Percentiles rank a stretch among this genome's conserved stretches.
Evolutionary conservation across 495 filamentous ascomycete genomes (phyloP).

Genomic region (Geoglossum glabrum): DNA sequence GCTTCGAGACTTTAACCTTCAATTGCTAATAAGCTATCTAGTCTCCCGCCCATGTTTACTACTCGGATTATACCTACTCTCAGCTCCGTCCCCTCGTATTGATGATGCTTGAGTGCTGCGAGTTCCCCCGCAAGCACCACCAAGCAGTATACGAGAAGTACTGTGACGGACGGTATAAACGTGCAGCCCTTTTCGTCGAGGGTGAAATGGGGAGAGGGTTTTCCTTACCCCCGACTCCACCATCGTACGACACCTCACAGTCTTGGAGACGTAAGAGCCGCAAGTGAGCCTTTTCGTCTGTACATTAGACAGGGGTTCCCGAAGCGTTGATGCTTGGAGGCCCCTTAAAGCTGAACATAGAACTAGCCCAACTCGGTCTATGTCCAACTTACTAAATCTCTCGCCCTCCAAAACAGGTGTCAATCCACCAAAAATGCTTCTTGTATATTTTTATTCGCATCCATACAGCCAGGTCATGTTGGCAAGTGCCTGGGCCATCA

Average conservation of each 20-base stretch:
- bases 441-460: background rate
- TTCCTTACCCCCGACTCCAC: conserved; percentile 11
- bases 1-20: background rate
- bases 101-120: conserved; percentile 71
- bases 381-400: background rate
- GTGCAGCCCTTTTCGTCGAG: conserved; percentile 60
- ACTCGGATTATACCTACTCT: conserved; percentile 73
- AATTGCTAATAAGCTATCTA: conserved; percentile 14
- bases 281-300: background rate
- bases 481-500: background rate
- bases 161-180: conserved; percentile 59
- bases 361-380: background rate
- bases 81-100: conserved; percentile 62
- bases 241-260: background rate
- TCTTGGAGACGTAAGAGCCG: background rate
- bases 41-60: conserved; percentile 69
- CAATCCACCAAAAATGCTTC: background rate
- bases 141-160: conserved; percentile 81
- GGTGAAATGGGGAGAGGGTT: conserved; percentile 41
- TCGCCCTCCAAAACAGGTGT: background rate
- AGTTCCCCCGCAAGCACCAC: conserved; percentile 63
- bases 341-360: background rate
- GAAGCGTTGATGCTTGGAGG: background rate
- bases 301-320: background rate
- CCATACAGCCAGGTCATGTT: background rate